Evolutionary conservation across 352 stramenopile genomes (phyloP), one percentile per base, ranked within the genome.

Genomic region (Phytopythium oedochilum): DNA sequence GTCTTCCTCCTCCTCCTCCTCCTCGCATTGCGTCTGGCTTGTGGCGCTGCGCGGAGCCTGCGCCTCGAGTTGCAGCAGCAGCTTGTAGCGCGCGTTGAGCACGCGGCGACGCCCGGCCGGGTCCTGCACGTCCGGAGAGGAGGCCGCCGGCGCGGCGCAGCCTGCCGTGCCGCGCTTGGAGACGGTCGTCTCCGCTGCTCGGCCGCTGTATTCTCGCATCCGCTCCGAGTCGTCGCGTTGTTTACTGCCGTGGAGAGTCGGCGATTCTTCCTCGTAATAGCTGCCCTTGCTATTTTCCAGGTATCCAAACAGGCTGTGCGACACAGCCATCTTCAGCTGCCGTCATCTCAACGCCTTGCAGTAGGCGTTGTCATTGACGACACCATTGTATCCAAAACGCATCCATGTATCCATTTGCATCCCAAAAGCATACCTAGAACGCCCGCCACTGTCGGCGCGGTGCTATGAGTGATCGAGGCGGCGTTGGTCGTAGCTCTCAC

Each of bases 51-150:
- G 44, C 14, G n/a, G 31, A 18, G 1, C 31, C 23, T 53, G 29
- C n/a, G 46, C 46, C 46, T 53, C 46, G n/a, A 53, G 31, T 31
- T 53, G 29, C 9, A n/a, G 31, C 4, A 53, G 46, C 29, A 53
- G 46, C 14, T 53, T 53, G 29, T 42, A 53, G 17, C 34, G 46
- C 46, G 46, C 46, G 46, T 36, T 15, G 10, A 53, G 31, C 46
- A 53, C 29, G 12, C 46, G 46, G 12, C 46, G 46, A 9, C 31
- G 31, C 20, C 22, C 31, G 11, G 12, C n/a, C 31, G 31, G 46
- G n/a, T 53, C 46, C 29, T 32, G 23, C 20, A 20, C 42, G 17
- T 32, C 14, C 42, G n/a, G 20, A 29, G 7, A 1, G 4, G 42
- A 32, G 42, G 42, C 39, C 39, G 20, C 7, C 9, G n/a, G 4